phyloP scores from a whole-genome alignment of 768 basidiomycete species.

The Phanerodontia chrysosporium region DNA sequence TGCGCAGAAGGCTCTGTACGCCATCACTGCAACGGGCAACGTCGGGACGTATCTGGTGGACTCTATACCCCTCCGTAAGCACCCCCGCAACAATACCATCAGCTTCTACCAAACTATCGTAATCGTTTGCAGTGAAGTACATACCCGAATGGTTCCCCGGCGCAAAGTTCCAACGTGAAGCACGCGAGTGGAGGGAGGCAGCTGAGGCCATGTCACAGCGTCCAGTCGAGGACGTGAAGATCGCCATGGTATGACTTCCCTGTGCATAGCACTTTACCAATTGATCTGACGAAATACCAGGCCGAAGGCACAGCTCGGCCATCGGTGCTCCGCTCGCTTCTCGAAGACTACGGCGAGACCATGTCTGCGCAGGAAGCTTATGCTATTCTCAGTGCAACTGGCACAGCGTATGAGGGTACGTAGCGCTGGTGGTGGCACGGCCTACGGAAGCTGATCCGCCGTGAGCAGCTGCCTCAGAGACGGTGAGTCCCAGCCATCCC shows the following conservation, averaged over 20 bases:
- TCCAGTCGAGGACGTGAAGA: constrained; percentile 16
- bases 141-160: constrained; percentile 22
- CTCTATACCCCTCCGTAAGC: constrained; percentile 21
- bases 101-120: no score
- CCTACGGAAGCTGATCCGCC: neutral
- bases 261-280: no score
- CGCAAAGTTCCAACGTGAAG: constrained; percentile 13
- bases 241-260: constrained; percentile 5
- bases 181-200: constrained; percentile 8
- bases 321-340: constrained; percentile 1
- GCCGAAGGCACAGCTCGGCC: constrained; percentile 2
- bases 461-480: neutral
- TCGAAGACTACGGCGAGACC: constrained; percentile 3
- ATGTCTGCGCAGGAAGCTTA: constrained; percentile 2
- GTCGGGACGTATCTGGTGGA: constrained; percentile 10
- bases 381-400: neutral
- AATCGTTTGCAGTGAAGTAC: constrained; percentile 21
- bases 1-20: constrained; percentile 2
- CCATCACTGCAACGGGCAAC: neutral
- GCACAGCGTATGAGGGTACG: constrained; percentile 13
- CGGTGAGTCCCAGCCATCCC: neutral
- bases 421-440: no score
- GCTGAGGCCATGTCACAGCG: constrained; percentile 3
- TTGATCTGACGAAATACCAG: neutral
- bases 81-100: no score